phyloP scores from a whole-genome alignment of 1,284 basidiomycete species.

The Fomitopsis betulina region DNA sequence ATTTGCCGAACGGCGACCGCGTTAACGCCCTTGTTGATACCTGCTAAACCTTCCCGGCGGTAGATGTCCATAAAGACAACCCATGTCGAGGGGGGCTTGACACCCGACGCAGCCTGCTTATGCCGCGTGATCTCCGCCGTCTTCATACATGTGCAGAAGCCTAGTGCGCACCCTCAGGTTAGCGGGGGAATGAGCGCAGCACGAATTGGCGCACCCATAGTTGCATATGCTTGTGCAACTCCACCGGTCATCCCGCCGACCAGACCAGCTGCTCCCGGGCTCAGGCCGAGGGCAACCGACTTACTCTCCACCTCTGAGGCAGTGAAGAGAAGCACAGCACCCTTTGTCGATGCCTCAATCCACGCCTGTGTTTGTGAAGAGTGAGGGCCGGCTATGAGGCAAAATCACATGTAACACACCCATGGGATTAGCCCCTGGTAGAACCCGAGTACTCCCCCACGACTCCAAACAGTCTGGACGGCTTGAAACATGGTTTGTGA shows the following conservation, averaged over 20 bases:
- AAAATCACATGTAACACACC: conserved; percentile 46
- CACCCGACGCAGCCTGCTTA: conserved; percentile 88
- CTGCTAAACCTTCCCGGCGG: conserved; percentile 87
- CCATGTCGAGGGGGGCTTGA: conserved; percentile 92
- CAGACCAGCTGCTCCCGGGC: conserved; percentile 81
- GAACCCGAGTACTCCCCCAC: conserved; percentile 89
- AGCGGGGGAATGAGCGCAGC: background rate
- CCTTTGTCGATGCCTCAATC: conserved; percentile 99
- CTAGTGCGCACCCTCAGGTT: conserved; percentile 35
- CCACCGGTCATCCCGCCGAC: conserved; percentile 98
- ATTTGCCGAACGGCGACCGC: conserved; percentile 96
- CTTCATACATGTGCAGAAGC: conserved; percentile 98
- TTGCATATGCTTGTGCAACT: conserved; percentile 97
- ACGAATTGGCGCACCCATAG: conserved; percentile 77
- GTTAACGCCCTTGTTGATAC: conserved; percentile 99
- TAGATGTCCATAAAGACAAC: conserved; percentile 95
- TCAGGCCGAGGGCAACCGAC: conserved; percentile 62
- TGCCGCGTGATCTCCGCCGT: conserved; percentile 98
- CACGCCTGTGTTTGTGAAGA: conserved; percentile 67
- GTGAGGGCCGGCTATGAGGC: conserved; percentile 2
- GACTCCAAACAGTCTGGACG: conserved; percentile 82
- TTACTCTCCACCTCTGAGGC: conserved; percentile 91
- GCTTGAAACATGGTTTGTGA: conserved; percentile 89
- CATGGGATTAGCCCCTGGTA: conserved; percentile 99
- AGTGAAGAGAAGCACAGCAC: conserved; percentile 93